Percentiles rank a stretch among this genome's conserved stretches.
phyloP scores from a whole-genome alignment of 2,329 filamentous ascomycete species.

The Arthroderma sp. region DNA sequence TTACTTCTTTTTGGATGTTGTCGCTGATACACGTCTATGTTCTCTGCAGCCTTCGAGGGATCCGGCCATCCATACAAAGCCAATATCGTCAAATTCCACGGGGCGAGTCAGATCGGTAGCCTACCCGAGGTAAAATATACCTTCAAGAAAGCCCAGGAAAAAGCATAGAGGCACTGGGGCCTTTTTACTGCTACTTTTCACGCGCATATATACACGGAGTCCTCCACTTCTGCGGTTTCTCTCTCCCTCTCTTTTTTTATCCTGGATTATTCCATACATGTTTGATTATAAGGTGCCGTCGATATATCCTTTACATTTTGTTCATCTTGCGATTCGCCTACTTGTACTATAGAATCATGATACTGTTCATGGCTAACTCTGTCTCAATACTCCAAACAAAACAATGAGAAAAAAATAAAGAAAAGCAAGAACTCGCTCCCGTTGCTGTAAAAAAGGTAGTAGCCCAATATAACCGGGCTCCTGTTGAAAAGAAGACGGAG shows the following conservation, averaged over 20 bases:
- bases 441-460: too few species aligned
- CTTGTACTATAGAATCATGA: too few species aligned
- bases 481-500: too few species aligned
- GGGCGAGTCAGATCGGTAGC: constrained; percentile 32
- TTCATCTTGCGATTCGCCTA: too few species aligned
- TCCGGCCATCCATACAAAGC: constrained; percentile 77
- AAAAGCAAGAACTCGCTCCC: too few species aligned
- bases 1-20: not conserved
- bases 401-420: too few species aligned
- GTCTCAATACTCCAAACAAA: too few species aligned
- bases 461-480: too few species aligned
- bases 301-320: too few species aligned
- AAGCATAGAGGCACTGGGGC: constrained; percentile 12
- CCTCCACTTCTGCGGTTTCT: not conserved
- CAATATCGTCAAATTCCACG: constrained; percentile 66
- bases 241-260: constrained; percentile 1
- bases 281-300: too few species aligned
- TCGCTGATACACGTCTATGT: not conserved
- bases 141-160: constrained; percentile 21
- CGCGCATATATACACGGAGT: constrained; percentile 4
- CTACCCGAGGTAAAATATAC: constrained; percentile 25
- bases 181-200: constrained; percentile 14
- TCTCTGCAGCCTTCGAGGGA: constrained; percentile 67
- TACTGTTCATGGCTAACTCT: too few species aligned
- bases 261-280: not conserved